Evolutionary conservation across 371 early-diverging fungal species (phyloP).

Genomic region (Mucor saturninus): DNA sequence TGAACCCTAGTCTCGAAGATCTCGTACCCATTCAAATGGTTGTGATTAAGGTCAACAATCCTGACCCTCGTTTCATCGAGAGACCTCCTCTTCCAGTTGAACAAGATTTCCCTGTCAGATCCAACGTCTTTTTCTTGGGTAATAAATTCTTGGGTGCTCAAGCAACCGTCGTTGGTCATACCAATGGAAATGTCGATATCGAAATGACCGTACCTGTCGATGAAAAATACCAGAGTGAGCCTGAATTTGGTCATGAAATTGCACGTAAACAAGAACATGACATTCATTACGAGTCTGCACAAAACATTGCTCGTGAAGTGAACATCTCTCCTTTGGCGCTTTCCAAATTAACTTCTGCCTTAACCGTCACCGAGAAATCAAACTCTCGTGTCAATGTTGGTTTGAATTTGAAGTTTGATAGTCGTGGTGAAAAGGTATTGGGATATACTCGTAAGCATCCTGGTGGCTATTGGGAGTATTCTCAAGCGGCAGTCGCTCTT

Average conservation of each 20-base stretch:
- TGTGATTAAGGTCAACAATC: slow-evolving; percentile 61
- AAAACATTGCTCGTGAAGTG: slow-evolving; percentile 66
- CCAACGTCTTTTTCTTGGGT: slow-evolving; percentile 73
- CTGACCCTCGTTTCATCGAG: slow-evolving; percentile 77
- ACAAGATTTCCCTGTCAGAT: slow-evolving; percentile 72
- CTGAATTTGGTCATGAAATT: slow-evolving; percentile 62
- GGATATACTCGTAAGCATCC: slow-evolving; percentile 81
- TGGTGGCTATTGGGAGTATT: slow-evolving; percentile 85
- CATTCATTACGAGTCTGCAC: slow-evolving; percentile 67
- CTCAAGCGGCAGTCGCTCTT: slow-evolving; percentile 74
- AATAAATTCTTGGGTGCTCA: slow-evolving; percentile 73
- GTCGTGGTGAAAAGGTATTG: slow-evolving; percentile 80
- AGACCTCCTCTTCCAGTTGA: slow-evolving; percentile 56
- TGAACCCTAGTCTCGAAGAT: slow-evolving; percentile 63
- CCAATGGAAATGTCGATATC: slow-evolving; percentile 54
- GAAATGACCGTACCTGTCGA: slow-evolving; percentile 46
- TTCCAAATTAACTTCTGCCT: slow-evolving; percentile 82
- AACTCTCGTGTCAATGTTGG: slow-evolving; percentile 79
- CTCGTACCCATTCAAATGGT: slow-evolving; percentile 75
- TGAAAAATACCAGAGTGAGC: slow-evolving; percentile 43
- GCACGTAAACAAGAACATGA: slow-evolving; percentile 45
- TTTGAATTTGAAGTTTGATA: slow-evolving; percentile 89
- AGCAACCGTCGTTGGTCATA: slow-evolving; percentile 72
- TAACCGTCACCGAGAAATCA: slow-evolving; percentile 66
- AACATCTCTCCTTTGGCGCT: slow-evolving; percentile 67